Percentiles rank a stretch among this genome's conserved stretches.
These are phyloP conservation scores for Pseudotsuga menziesii DNA, from an alignment of 75 land plant genomes.

Conservation along the genomic window DNA sequence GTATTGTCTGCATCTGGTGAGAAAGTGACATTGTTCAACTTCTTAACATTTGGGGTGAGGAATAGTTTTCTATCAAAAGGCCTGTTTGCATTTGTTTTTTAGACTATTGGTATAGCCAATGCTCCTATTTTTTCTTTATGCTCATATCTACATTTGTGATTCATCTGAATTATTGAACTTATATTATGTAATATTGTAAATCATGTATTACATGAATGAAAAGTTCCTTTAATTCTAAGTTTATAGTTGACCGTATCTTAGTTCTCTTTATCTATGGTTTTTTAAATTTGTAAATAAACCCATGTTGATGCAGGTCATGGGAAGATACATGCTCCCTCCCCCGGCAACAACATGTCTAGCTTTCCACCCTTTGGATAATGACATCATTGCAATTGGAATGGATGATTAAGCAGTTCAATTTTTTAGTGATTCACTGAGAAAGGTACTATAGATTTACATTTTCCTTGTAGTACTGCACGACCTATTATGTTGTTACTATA, in stretches of 20 bases:
- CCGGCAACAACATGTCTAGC: constrained; percentile 82
- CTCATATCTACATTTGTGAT: background rate
- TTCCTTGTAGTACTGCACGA: too few relatives aligned
- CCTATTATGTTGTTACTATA: too few relatives aligned
- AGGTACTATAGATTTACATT: constrained; percentile 29
- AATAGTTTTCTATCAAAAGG: background rate
- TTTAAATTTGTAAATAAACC: background rate
- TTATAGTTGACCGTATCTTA: background rate
- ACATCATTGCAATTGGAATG: constrained; percentile 85
- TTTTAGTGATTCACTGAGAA: constrained; percentile 71
- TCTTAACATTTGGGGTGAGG: constrained; percentile 69
- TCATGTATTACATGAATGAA: background rate
- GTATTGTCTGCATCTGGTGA: constrained; percentile 85
- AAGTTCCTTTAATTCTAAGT: too few relatives aligned
- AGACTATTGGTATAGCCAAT: too few relatives aligned
- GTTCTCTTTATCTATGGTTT: background rate
- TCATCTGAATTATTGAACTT: background rate
- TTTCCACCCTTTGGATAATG: constrained; percentile 85
- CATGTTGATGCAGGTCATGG: constrained; percentile 41
- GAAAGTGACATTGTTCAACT: constrained; percentile 67
- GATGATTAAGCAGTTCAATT: constrained; percentile 80
- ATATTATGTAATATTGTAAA: background rate
- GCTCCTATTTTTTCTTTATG: too few relatives aligned
- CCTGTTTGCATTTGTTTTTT: too few relatives aligned
- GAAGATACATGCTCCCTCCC: constrained; percentile 45